Base-by-base conservation (phyloP, 2,329 filamentous ascomycete genomes). In the Fusarium napiforme region DNA sequence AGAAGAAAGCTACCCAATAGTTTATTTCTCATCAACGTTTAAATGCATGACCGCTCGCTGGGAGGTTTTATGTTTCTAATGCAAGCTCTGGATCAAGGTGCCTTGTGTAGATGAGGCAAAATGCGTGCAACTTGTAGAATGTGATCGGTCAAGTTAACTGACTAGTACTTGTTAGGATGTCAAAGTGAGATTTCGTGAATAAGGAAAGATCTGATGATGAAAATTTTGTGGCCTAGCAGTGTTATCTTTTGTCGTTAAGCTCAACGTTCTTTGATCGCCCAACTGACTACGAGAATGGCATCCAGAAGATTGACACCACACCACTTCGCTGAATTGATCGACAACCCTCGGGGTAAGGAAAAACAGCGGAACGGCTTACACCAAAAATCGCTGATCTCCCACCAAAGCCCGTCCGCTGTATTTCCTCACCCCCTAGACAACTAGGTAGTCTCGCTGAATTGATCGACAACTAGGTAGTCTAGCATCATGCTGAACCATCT, bases 101-200 rank as follows among this genome's bases (percentile, higher is more conserved):
- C 49, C 49, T 61, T 50, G 32, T 28, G 23, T 45, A 40, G 36
- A 21, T 50, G 56, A 64, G 47, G 55, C 23, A 40, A 39, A 23
- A 39, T 43, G 32, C 42, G n/a, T 18, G 26, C 47, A 45, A 39
- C 58, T 53, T 46, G 32, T 32, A 28, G 23, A 40, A 63, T 62
- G 50, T 75, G 69, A 75, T 60, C 47, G 50, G 57, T 75, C 67
- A 64, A 45, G 26, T 61, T 40, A 18, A 60, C 65, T 39, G 62
- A 45, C 34, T 36, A 36, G 16, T 57, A 46, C 57, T 34, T 45
- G 12, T 28, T 36, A 43, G 36, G 39, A 46, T 40, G 18, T 26
- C n/a, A 18, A 32, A 28, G 39, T n/a, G 46, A 30, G 43, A 45
- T 50, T 30, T 42, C 32, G 42, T 26, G 47, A 56, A 39, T 21